These are phyloP conservation scores for Inga oerstediana DNA, from an alignment of 306 rosid genomes.

Conservation along the genomic window DNA sequence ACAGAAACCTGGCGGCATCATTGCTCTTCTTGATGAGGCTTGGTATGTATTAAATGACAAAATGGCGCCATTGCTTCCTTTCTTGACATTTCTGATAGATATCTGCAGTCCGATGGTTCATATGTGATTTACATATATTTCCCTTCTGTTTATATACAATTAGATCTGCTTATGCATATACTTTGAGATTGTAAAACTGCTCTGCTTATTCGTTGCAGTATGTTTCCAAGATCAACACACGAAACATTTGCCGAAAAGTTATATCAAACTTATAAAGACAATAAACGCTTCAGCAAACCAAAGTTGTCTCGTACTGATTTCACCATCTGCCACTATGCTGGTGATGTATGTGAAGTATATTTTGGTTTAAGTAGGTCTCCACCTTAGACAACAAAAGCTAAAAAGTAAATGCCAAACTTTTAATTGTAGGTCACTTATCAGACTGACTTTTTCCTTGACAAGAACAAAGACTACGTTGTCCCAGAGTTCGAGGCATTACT, in stretches of 20 bases:
- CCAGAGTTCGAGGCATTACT: slow-evolving; percentile 91
- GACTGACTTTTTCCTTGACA: slow-evolving; percentile 89
- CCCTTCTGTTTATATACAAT: not conserved
- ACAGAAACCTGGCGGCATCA: slow-evolving; percentile 97
- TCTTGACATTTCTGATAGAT: slow-evolving; percentile 18
- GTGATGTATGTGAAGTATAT: slow-evolving; percentile 72
- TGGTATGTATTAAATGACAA: slow-evolving; percentile 62
- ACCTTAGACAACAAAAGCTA: slow-evolving; percentile 5
- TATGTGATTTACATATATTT: not conserved
- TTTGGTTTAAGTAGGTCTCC: slow-evolving; percentile 10
- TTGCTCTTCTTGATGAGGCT: slow-evolving; percentile 98
- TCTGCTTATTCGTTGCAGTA: slow-evolving; percentile 64
- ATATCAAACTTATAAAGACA: slow-evolving; percentile 83
- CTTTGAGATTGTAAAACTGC: slow-evolving; percentile 43
- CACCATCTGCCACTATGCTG: slow-evolving; percentile 90
- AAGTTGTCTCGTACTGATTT: slow-evolving; percentile 86
- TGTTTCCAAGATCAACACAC: slow-evolving; percentile 98
- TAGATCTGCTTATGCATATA: slow-evolving; percentile 5
- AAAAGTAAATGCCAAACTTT: slow-evolving; percentile 16
- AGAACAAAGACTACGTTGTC: slow-evolving; percentile 95
- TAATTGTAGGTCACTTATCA: slow-evolving; percentile 89
- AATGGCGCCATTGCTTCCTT: slow-evolving; percentile 16
- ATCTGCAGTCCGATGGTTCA: not conserved
- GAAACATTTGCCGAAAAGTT: slow-evolving; percentile 90
- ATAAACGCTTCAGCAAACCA: slow-evolving; percentile 96